Evolutionary conservation across 257 asterid genomes (phyloP), one percentile per base, ranked within the genome.

Genomic region (Petunia axillaris): DNA sequence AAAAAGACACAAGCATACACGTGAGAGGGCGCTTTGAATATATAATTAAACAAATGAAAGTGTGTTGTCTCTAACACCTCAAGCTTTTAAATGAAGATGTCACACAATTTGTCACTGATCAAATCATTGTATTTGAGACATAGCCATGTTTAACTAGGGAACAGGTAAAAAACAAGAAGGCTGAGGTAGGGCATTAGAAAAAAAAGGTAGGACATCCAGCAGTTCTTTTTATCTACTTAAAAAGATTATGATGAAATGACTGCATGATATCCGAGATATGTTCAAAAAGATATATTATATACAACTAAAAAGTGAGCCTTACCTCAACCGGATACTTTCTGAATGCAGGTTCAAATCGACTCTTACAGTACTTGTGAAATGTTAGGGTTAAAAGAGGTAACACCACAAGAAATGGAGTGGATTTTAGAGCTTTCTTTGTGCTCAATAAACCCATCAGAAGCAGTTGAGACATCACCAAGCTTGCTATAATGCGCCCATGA

Each of bases 311-410:
- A 53, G 36, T 71, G 36, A 58, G 65, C 65, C 62, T 85, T 88
- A 92, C 99, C 97, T 96, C 98, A 75, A 96, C 91, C 48, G 99
- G 99, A 86, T 91, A 91, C 84, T 86, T 89, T 83, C 97, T 80
- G 84, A 96, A 96, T 58, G 98, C 99, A 75, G 98, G 97, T 84
- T 94, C 99, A 53, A 96, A 96, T 78, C 98, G 97, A 75, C 83
- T 84, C 94, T 94, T 96, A 89, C 99, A 94, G 87, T 94, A 96
- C 79, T 88, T 88, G 52, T 94, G 98, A 88, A 96, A 96, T 37
- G 96, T 76, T 68, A 92, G 64, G 13, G 99, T 96, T 84, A 96
- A 79, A 68, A 91, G 40, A 7, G 98, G 98, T 5, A 96, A 90
- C 36, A 82, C 91, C 5, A 91, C 87, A 9, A 96, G 93, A 78